Conservation (phyloP, 1,139 yeast species). For the Meyerozyma smithsonii region DNA sequence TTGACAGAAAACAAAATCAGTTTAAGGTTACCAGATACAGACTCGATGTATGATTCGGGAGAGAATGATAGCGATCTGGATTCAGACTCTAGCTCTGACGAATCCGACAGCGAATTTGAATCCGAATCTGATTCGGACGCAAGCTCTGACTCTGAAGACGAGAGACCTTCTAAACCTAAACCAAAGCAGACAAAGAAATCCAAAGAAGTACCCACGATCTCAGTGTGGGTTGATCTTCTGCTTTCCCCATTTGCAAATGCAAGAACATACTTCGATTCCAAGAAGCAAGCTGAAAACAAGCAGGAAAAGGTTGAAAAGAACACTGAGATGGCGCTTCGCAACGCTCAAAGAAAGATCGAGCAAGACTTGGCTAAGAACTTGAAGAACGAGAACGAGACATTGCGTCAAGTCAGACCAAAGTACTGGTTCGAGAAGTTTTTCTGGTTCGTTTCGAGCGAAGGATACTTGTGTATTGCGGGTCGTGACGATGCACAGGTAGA, state of each 20-base stretch:
- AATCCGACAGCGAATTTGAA: conserved; percentile 28
- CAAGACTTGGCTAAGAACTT: conserved; percentile 66
- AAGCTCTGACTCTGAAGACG: conserved; percentile 22
- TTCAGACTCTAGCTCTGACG: conserved; percentile 12
- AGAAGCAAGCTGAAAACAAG: conserved; percentile 71
- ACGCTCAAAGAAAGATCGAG: conserved; percentile 75
- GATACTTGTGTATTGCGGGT: conserved; percentile 82
- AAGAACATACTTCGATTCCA: conserved; percentile 74
- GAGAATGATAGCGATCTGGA: conserved; percentile 6
- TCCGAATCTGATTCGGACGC: conserved; percentile 16
- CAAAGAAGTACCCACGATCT: conserved; percentile 17
- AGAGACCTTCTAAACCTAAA: conserved; percentile 7
- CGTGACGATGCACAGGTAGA: conserved; percentile 83
- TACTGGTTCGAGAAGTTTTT: conserved; percentile 91
- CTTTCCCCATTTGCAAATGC: conserved; percentile 89
- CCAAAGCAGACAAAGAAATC: conserved; percentile 6
- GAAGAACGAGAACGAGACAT: conserved; percentile 58
- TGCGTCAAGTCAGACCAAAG: conserved; percentile 65
- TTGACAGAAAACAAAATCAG: conserved; percentile 66
- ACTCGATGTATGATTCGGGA: conserved; percentile 13
- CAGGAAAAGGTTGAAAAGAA: conserved; percentile 78
- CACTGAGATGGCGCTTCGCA: conserved; percentile 73
- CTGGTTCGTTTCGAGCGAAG: conserved; percentile 91
- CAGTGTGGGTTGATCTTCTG: conserved; percentile 63
- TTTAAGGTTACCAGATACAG: conserved; percentile 50